Evolutionary conservation across 108 stramenopile genomes (phyloP), one percentile per base, ranked within the genome.

Genomic region (Skeletonema potamos): DNA sequence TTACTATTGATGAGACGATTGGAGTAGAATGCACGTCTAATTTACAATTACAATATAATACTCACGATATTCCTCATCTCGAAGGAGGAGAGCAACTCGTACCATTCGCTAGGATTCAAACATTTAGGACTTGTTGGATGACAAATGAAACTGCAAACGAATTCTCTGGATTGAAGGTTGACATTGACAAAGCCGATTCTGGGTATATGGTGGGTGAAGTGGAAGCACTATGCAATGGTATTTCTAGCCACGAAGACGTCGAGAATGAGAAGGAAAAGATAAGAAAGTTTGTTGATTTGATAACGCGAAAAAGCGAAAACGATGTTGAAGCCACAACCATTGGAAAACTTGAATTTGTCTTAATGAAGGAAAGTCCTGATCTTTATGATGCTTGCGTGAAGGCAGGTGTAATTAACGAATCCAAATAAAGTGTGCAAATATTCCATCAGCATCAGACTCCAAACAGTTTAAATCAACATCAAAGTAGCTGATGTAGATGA

Each of bases 271-370:
- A 76, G 43, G 54, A 72, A 51, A 64, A 72, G 12, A 81, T 81
- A 66, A 62, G 74, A 36, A 17, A 58, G 30, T 59, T 81, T 6
- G 80, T 81, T 56, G 64, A 70, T 58, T 28, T 77, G 63, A 36
- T 77, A 17, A 64, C 57, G 51, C 29, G 24, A 41, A 11, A 54
- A 17, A 15, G 44, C 32, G 66, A 64, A 12, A 30, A 26, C 37
- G 15, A 13, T 36, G 33, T 1, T 27, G 27, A 30, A 9, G 39
- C 33, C 7, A 28, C 58, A 36, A 46, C 75, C 6, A 72, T 76
- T 44, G 75, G 80, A 60, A 81, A 81, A 51, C 70, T 81, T 2
- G 80, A 76, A 39, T 72, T 54, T 59, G 77, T 62, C 27, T 62
- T 82, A 71, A 75, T 72, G 57, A 63, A 59, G 11, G 66, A 77